Conservation (phyloP, 306 rosid genomes). For the Cucurbita pepo region DNA sequence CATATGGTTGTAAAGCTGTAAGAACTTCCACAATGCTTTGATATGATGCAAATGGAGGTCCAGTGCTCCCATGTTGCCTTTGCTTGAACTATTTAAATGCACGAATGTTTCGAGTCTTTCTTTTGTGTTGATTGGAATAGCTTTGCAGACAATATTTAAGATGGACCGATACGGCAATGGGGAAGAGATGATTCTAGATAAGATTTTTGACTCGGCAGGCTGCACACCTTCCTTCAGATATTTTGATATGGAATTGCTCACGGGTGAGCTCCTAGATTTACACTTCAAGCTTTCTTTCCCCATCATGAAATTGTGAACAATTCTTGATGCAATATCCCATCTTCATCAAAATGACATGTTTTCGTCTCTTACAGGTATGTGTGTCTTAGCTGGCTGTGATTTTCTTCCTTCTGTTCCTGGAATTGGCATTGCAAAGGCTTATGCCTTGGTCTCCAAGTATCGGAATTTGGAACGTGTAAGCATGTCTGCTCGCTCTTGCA, state of each 20-base stretch:
- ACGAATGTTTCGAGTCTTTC: slow-evolving; percentile 1
- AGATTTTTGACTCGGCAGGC: slow-evolving; percentile 34
- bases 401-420: slow-evolving; percentile 95
- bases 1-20: slow-evolving; percentile 91
- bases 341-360: not conserved
- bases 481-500: slow-evolving; percentile 4
- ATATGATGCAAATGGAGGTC: slow-evolving; percentile 24
- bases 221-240: slow-evolving; percentile 49
- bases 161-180: slow-evolving; percentile 88
- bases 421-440: slow-evolving; percentile 75
- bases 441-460: slow-evolving; percentile 72
- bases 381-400: slow-evolving; percentile 93
- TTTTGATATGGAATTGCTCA: slow-evolving; percentile 49
- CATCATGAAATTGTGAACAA: not conserved
- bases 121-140: slow-evolving; percentile 17
- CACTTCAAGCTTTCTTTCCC: not conserved
- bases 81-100: not conserved
- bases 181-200: slow-evolving; percentile 47
- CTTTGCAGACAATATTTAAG: slow-evolving; percentile 59
- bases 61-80: slow-evolving; percentile 13
- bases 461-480: slow-evolving; percentile 76
- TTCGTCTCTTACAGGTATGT: slow-evolving; percentile 49
- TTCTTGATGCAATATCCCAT: not conserved
- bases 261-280: slow-evolving; percentile 30
- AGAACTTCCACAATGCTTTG: slow-evolving; percentile 33